Base-by-base conservation (phyloP, 1,284 basidiomycete species). In the Porphyrellus sp. region DNA sequence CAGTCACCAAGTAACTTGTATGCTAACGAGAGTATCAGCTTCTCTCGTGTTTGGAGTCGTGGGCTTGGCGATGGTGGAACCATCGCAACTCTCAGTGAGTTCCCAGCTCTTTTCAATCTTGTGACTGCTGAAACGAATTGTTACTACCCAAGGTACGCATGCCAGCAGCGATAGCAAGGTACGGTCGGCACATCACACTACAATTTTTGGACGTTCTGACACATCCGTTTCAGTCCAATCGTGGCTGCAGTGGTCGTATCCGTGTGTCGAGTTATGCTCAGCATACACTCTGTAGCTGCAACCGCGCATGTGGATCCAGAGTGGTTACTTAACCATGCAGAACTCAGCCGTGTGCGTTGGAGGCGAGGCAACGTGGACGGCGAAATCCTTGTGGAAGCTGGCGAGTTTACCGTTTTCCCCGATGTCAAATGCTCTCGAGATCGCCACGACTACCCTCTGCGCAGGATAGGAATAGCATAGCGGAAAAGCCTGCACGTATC, bases 321-420 rank as follows among this genome's bases (percentile, higher is more conserved):
- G 13, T 62, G 60, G 58, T 25, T 62, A 24, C 50, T 61, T 33
- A 62, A 54, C 24, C 52, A 62, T 9, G 52, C 58, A 40, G 60
- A 61, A 42, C 55, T 62, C 34, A 61, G 60, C 21, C 58, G 54
- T 18, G 51, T 62, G 20, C 42, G 49, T 24, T 61, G 50, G 54
- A 57, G 49, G 40, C 43, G 20, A 34, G 58, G 58, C 8, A 18
- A 3, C 13, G 33, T 20, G 15, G 44, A 52, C 20, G 59, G 59
- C 16, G 50, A 56, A 39, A 51, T 60, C 12, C 30, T 59, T 4
- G 59, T 62, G 18, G 50, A 46, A 30, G n/a, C 24, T 35, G 48
- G 31, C 33, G 38, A 45, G n/a, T 20, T n/a, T 16, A 2, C 11
- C 18, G 33, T 38, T 39, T 21, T 30, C 13, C 30, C 48, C 3